Base-by-base conservation (phyloP, 2,329 filamentous ascomycete species). In the Colletotrichum tamarilloi region DNA sequence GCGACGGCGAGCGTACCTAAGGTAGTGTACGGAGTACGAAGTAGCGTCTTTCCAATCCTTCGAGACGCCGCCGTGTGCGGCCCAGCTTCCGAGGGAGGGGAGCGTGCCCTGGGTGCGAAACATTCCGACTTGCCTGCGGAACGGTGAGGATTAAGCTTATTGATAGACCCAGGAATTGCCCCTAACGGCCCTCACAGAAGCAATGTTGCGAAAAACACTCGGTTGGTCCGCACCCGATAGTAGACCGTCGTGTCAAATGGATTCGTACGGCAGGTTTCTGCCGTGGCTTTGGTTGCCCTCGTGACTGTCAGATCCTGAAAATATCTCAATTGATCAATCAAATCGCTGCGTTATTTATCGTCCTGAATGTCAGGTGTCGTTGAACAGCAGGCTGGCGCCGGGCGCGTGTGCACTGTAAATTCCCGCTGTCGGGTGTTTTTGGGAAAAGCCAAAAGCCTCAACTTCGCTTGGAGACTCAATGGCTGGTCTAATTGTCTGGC, bases 71-170 rank as follows among this genome's bases (percentile, higher is more conserved):
- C 19, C 42, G 19, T 49, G 8, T 49, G 42, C 42, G 42, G 42
- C 42, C 19, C 42, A 49, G 19, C 6, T 26, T 42, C 57, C 28
- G n/a, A 63, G 57, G 35, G 49, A 12, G 55, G 14, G 28, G 35
- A 71, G n/a, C 14, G 28, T 52, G 32, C 11, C 32, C 32, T 35
- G 32, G 32, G 32, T 35, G 67, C 59, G 71, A 70, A 65, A 68
- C 57, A 60, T 67, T 64, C 72, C 68, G 72, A 64, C 42, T 49
- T 49, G 24, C 24, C 26, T 53, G 58, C 38, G 62, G 68, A 53
- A 67, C 62, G 28, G 46, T 56, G 49, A 65, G 52, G 53, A 67
- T 68, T 74, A 74, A 74, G 72, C 68, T 74, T 74, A 72, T 68
- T 64, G 68, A 68, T 63, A 72, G 67, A 30, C 72, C 62, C 46